These are phyloP conservation scores for Aspergillus texensis DNA, from an alignment of 2,329 filamentous ascomycete species.

Conservation along the genomic window DNA sequence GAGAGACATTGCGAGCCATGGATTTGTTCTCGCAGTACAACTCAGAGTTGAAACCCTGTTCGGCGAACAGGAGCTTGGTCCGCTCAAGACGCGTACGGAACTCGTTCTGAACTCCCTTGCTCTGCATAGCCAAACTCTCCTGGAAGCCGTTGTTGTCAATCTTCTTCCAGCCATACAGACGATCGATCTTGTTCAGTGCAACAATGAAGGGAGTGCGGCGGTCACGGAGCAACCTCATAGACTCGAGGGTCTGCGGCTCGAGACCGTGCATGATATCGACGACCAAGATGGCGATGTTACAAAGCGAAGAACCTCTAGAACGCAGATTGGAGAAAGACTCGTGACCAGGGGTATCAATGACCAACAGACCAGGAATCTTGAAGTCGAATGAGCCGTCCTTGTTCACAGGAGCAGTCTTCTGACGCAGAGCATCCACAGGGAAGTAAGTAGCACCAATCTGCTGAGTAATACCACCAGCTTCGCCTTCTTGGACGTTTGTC, in stretches of 20 bases:
- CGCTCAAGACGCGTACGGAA: slow-evolving; percentile 87
- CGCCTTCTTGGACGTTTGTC: slow-evolving; percentile 97
- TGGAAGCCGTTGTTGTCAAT: slow-evolving; percentile 98
- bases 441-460: slow-evolving; percentile 99
- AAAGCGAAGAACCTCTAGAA: slow-evolving; percentile 94
- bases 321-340: slow-evolving; percentile 99
- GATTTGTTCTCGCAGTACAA: slow-evolving; percentile 98
- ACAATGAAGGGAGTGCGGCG: slow-evolving; percentile 98
- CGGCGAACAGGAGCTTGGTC: slow-evolving; percentile 90
- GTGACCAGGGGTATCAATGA: slow-evolving; percentile 99
- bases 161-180: slow-evolving; percentile 98
- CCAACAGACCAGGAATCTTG: slow-evolving; percentile 93
- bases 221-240: slow-evolving; percentile 90
- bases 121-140: slow-evolving; percentile 86
- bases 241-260: slow-evolving; percentile 95
- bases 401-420: slow-evolving; percentile 95
- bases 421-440: slow-evolving; percentile 86
- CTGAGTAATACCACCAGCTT: slow-evolving; percentile 99
- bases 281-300: slow-evolving; percentile 98
- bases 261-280: slow-evolving; percentile 99
- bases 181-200: slow-evolving; percentile 99
- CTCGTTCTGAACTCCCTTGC: slow-evolving; percentile 89
- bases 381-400: slow-evolving; percentile 87
- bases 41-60: slow-evolving; percentile 97
- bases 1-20: slow-evolving; percentile 90